These are phyloP conservation scores for Phytophthora litchii DNA, from an alignment of 352 stramenopile genomes.

Conservation along the genomic window DNA sequence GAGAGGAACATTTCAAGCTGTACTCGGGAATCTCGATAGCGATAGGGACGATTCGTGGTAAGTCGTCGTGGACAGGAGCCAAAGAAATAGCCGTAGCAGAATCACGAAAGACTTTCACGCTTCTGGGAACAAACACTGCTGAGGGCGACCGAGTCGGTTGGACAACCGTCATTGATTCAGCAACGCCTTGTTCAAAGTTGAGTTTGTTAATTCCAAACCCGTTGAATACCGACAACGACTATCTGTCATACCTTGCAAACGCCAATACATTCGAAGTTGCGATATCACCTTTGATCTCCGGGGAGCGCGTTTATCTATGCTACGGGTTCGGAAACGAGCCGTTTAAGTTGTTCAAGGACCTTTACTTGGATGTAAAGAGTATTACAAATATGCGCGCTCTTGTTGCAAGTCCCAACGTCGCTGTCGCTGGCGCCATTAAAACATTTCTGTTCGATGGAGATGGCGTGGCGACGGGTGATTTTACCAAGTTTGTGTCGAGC, in stretches of 20 bases:
- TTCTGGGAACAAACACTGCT: constrained; percentile 56
- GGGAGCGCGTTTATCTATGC: constrained; percentile 61
- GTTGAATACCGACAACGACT: constrained; percentile 45
- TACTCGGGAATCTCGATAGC: constrained; percentile 54
- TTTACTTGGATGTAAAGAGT: constrained; percentile 70
- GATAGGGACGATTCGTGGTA: constrained; percentile 57
- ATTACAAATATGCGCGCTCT: constrained; percentile 58
- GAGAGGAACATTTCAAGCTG: constrained; percentile 56
- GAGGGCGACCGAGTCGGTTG: constrained; percentile 56
- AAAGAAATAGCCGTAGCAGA: constrained; percentile 59
- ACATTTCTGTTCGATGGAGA: constrained; percentile 73
- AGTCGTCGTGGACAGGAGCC: constrained; percentile 38
- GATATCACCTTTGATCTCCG: constrained; percentile 53
- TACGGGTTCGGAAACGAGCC: constrained; percentile 70
- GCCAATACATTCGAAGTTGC: constrained; percentile 43
- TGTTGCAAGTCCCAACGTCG: constrained; percentile 43
- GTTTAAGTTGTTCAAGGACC: constrained; percentile 46
- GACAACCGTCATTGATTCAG: constrained; percentile 36
- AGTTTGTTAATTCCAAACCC: constrained; percentile 40
- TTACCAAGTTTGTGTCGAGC: constrained; percentile 63
- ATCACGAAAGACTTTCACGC: constrained; percentile 50
- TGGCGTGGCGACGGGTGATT: constrained; percentile 58
- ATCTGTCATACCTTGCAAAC: constrained; percentile 46
- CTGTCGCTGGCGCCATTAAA: constrained; percentile 53
- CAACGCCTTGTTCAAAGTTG: constrained; percentile 39